phyloP scores from a whole-genome alignment of 805 yeast genomes.

The Vanderwaltozyma polyspora region DNA sequence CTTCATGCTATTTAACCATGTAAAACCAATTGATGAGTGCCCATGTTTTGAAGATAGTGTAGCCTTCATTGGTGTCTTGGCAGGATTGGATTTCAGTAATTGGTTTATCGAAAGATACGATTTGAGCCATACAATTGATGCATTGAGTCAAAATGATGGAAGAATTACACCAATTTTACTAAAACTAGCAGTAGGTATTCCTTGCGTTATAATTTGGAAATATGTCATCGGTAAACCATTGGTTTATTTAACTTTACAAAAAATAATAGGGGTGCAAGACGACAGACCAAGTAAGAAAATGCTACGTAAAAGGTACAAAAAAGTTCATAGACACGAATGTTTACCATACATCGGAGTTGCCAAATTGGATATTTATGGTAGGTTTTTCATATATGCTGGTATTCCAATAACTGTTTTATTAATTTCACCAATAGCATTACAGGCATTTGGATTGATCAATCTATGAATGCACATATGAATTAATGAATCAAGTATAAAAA shows the following conservation, averaged over 20 bases:
- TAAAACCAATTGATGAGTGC: conserved; percentile 82
- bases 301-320: conserved; percentile 12
- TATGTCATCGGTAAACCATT: conserved; percentile 51
- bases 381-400: conserved; percentile 75
- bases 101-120: conserved; percentile 32
- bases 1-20: conserved; percentile 52
- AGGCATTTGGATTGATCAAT: background rate
- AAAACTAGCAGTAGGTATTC: conserved; percentile 53
- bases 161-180: background rate
- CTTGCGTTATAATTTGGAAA: conserved; percentile 62
- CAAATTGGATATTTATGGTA: conserved; percentile 66
- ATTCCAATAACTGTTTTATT: conserved; percentile 46
- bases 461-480: background rate
- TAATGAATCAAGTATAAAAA: background rate
- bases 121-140: conserved; percentile 5
- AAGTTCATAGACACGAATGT: conserved; percentile 21
- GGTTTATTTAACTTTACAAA: conserved; percentile 37
- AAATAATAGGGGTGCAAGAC: conserved; percentile 11
- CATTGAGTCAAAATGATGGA: conserved; percentile 1
- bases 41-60: conserved; percentile 95
- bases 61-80: conserved; percentile 79
- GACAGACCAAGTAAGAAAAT: conserved; percentile 18
- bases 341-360: conserved; percentile 52
- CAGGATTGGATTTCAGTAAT: conserved; percentile 61
- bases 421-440: conserved; percentile 1